These are phyloP conservation scores for Torulaspora microellipsoides DNA, from an alignment of 805 yeast genomes.

Conservation along the genomic window DNA sequence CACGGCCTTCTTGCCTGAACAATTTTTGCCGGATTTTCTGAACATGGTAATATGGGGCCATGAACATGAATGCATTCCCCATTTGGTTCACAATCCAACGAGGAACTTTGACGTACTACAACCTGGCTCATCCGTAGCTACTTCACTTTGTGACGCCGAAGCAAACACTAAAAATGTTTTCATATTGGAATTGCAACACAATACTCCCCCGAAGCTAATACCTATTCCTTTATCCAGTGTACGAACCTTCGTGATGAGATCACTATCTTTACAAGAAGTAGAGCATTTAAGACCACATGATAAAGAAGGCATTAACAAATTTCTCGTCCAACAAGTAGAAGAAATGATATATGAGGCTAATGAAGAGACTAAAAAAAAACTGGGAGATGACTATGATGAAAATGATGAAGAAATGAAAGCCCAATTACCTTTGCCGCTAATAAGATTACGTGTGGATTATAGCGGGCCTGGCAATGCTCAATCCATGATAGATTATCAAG, in stretches of 20 bases:
- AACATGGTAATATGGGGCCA: slow-evolving; percentile 95
- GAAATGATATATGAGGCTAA: slow-evolving; percentile 57
- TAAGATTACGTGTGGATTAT: slow-evolving; percentile 82
- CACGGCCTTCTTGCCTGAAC: slow-evolving; percentile 81
- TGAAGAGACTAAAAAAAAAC: slow-evolving; percentile 40
- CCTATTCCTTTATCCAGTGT: slow-evolving; percentile 48
- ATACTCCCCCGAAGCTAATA: slow-evolving; percentile 52
- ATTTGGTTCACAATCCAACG: slow-evolving; percentile 49
- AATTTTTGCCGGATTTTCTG: slow-evolving; percentile 72
- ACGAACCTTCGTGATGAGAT: slow-evolving; percentile 77
- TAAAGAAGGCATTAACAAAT: slow-evolving; percentile 55
- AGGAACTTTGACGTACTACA: slow-evolving; percentile 76
- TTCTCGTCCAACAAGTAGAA: slow-evolving; percentile 61
- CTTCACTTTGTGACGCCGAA: slow-evolving; percentile 84
- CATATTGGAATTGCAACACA: slow-evolving; percentile 56
- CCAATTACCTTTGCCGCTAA: slow-evolving; percentile 70
- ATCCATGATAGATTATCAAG: slow-evolving; percentile 59
- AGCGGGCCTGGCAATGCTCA: slow-evolving; percentile 44
- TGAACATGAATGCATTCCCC: slow-evolving; percentile 89
- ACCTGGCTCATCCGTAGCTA: slow-evolving; percentile 93
- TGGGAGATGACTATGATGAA: slow-evolving; percentile 22
- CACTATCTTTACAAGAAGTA: slow-evolving; percentile 48
- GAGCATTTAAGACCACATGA: slow-evolving; percentile 59
- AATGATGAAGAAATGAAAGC: slow-evolving; percentile 22
- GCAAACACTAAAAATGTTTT: slow-evolving; percentile 70